Evolutionary conservation across 306 rosid species (phyloP).

Genomic region (Castanea sativa): DNA sequence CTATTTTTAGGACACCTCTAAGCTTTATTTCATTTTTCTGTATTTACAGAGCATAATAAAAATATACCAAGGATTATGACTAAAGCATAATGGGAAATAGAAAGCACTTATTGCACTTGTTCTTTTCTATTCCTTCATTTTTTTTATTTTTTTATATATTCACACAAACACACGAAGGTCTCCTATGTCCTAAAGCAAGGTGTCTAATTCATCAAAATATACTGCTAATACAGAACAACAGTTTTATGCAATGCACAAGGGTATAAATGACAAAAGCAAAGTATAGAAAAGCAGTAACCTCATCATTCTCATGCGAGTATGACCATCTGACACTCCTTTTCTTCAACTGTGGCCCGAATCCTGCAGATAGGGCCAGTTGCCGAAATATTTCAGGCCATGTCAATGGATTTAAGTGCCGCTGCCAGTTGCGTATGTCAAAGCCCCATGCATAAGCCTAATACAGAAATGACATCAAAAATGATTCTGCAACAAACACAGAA

Average conservation of each 20-base stretch:
- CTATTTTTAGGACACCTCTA: no score
- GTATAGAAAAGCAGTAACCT: conserved; percentile 46
- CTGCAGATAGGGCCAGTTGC: conserved; percentile 89
- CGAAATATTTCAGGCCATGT: conserved; percentile 98
- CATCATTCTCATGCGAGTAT: conserved; percentile 64
- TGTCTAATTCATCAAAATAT: no score
- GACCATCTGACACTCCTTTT: conserved; percentile 71
- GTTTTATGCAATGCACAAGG: conserved; percentile 5
- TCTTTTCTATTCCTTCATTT: no score
- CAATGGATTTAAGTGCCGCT: conserved; percentile 79
- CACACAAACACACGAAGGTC: no score
- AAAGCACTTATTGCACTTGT: no score
- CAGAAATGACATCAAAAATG: conserved; percentile 18
- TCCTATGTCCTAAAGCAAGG: no score
- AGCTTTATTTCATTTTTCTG: no score
- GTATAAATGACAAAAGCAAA: not conserved
- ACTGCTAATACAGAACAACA: conserved; percentile 1
- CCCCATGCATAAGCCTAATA: conserved; percentile 96
- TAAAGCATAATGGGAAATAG: no score
- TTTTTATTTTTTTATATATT: no score
- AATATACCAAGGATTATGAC: no score
- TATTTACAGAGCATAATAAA: no score
- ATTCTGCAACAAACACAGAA: conserved; percentile 4
- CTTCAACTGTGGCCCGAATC: conserved; percentile 89
- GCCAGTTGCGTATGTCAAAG: conserved; percentile 96